These are phyloP conservation scores for Torulaspora maleeae DNA, from an alignment of 805 yeast species.

Conservation along the genomic window DNA sequence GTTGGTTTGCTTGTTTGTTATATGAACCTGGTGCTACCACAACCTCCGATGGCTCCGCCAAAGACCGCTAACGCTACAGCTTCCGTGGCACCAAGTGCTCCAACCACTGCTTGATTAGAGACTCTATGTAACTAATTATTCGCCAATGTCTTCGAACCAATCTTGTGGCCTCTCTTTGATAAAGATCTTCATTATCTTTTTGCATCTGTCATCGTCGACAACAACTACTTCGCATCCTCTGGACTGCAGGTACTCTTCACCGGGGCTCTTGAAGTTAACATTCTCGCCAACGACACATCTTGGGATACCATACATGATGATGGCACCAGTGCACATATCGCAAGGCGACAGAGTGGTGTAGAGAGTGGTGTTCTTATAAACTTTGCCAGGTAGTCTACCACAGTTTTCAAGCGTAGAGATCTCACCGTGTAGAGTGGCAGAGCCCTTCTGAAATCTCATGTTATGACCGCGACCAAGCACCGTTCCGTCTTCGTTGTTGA, in stretches of 20 bases:
- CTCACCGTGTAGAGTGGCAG: slow-evolving; percentile 89
- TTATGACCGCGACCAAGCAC: slow-evolving; percentile 88
- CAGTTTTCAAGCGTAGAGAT: slow-evolving; percentile 85
- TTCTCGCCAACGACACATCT: slow-evolving; percentile 90
- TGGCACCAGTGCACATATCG: slow-evolving; percentile 93
- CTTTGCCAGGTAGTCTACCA: slow-evolving; percentile 76
- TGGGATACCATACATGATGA: slow-evolving; percentile 79
- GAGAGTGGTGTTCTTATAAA: slow-evolving; percentile 80
- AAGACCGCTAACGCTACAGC: slow-evolving; percentile 1
- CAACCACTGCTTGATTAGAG: not conserved
- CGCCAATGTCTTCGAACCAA: slow-evolving; percentile 81
- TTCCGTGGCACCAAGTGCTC: not conserved
- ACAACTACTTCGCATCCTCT: slow-evolving; percentile 73
- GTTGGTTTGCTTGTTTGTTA: slow-evolving; percentile 51
- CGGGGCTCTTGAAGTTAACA: slow-evolving; percentile 67
- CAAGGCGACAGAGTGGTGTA: slow-evolving; percentile 93
- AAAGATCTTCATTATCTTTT: slow-evolving; percentile 68
- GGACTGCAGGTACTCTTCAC: slow-evolving; percentile 63
- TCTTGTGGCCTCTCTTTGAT: slow-evolving; percentile 71
- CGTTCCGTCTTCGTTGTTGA: slow-evolving; percentile 58
- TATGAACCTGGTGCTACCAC: slow-evolving; percentile 48
- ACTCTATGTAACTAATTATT: slow-evolving; percentile 14
- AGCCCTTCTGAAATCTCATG: slow-evolving; percentile 76
- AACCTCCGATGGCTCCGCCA: slow-evolving; percentile 11
- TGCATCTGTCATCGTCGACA: slow-evolving; percentile 55